Percentiles rank a stretch among this genome's conserved stretches.
Conservation (phyloP, 768 basidiomycete genomes). For the Zangia roseola region DNA sequence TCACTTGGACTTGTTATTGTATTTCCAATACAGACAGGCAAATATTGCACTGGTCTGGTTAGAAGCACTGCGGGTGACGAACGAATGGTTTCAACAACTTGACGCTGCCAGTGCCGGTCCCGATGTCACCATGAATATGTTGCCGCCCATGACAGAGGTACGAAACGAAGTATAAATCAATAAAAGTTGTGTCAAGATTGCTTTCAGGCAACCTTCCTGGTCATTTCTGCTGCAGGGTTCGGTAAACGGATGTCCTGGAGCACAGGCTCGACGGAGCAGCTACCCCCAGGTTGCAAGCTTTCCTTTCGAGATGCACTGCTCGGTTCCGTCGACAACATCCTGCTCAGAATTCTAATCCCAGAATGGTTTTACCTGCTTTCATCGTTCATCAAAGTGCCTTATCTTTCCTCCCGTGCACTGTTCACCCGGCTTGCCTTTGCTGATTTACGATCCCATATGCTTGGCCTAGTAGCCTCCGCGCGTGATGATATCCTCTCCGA, state of each 20-base stretch:
- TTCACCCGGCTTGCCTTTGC: constrained; percentile 34
- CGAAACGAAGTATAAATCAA: too few species aligned
- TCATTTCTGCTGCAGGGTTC: constrained; percentile 43
- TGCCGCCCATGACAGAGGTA: constrained; percentile 15
- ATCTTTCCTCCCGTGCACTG: constrained; percentile 32
- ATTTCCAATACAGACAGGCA: constrained; percentile 27
- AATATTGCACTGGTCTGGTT: constrained; percentile 51
- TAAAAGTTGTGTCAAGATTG: neutral
- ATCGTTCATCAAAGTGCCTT: constrained; percentile 32
- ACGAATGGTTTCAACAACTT: constrained; percentile 44
- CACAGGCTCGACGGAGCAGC: constrained; percentile 26
- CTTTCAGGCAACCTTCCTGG: constrained; percentile 35
- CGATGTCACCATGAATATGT: constrained; percentile 21
- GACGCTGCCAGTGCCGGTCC: constrained; percentile 21
- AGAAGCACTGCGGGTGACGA: constrained; percentile 38
- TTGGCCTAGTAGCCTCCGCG: constrained; percentile 39
- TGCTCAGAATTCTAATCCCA: constrained; percentile 34
- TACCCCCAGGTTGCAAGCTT: constrained; percentile 32
- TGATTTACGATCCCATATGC: constrained; percentile 40
- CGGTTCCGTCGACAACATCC: constrained; percentile 17
- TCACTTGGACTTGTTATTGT: neutral
- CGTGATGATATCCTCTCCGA: constrained; percentile 35
- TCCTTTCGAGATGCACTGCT: constrained; percentile 38
- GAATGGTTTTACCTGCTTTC: constrained; percentile 29
- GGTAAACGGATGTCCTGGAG: constrained; percentile 37